phyloP scores from a whole-genome alignment of 768 basidiomycete genomes.

The Fistulinella prunicolor region DNA sequence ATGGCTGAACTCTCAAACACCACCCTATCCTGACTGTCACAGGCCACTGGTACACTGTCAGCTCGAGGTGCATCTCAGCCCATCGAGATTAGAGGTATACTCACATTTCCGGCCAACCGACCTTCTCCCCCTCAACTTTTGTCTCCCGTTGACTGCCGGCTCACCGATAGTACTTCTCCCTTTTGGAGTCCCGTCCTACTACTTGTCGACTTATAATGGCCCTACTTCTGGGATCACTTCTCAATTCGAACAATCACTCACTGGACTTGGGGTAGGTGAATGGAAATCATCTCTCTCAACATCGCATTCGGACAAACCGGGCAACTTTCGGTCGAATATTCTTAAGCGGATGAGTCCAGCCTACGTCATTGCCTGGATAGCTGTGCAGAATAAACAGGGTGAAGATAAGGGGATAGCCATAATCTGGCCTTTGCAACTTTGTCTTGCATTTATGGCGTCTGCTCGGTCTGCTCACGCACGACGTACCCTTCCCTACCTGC shows the following conservation, averaged over 20 bases:
- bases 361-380: slow-evolving; percentile 71
- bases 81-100: slow-evolving; percentile 58
- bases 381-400: slow-evolving; percentile 72
- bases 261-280: slow-evolving; percentile 58
- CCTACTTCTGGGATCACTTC: slow-evolving; percentile 57
- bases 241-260: slow-evolving; percentile 62
- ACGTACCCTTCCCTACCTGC: slow-evolving; percentile 50
- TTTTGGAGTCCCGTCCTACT: slow-evolving; percentile 69
- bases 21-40: slow-evolving; percentile 12
- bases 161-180: slow-evolving; percentile 71
- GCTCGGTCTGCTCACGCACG: slow-evolving; percentile 37
- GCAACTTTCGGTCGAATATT: slow-evolving; percentile 16
- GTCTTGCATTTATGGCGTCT: slow-evolving; percentile 42
- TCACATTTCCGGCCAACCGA: slow-evolving; percentile 57
- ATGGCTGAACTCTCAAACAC: slow-evolving; percentile 7
- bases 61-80: slow-evolving; percentile 50
- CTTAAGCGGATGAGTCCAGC: slow-evolving; percentile 19
- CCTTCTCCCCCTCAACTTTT: slow-evolving; percentile 46
- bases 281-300: slow-evolving; percentile 36
- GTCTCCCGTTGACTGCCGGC: slow-evolving; percentile 50
- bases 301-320: slow-evolving; percentile 20
- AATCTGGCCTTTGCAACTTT: slow-evolving; percentile 68
- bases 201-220: slow-evolving; percentile 65
- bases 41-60: slow-evolving; percentile 63
- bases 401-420: slow-evolving; percentile 77